phyloP scores from a whole-genome alignment of 495 filamentous ascomycete species.

The Melanomma pulvis-pyrius region DNA sequence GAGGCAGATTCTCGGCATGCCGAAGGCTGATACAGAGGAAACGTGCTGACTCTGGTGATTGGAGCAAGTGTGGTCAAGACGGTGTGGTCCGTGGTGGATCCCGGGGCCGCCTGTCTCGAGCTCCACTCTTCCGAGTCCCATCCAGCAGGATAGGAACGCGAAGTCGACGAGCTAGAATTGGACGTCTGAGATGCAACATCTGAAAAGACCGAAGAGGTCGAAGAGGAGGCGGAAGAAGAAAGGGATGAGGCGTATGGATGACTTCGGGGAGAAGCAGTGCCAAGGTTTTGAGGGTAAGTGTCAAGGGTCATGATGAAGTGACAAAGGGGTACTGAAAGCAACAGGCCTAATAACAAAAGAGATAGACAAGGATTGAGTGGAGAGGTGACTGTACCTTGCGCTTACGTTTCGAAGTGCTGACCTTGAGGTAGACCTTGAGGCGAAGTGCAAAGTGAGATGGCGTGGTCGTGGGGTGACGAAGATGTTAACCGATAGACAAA shows the following conservation, averaged over 20 bases:
- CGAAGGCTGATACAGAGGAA: conserved; percentile 32
- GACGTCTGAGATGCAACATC: conserved; percentile 60
- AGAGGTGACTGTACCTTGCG: conserved; percentile 26
- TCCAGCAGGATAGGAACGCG: conserved; percentile 7
- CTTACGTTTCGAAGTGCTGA: conserved; percentile 25
- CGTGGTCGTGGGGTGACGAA: conserved; percentile 40
- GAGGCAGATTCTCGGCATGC: conserved; percentile 26
- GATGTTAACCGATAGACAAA: conserved; percentile 39
- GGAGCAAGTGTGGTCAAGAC: conserved; percentile 23
- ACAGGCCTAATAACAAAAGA: conserved; percentile 6
- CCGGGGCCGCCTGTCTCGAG: not conserved
- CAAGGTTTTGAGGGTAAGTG: conserved; percentile 28
- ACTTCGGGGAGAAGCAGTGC: conserved; percentile 32
- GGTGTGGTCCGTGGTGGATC: conserved; percentile 2
- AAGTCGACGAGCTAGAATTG: conserved; percentile 31
- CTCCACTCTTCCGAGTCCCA: conserved; percentile 39
- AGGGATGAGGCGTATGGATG: conserved; percentile 67
- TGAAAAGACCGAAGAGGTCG: conserved; percentile 79
- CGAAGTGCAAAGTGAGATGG: conserved; percentile 19
- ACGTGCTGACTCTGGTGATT: conserved; percentile 33
- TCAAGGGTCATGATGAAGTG: conserved; percentile 35
- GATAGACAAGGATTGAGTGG: conserved; percentile 35
- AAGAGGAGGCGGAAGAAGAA: conserved; percentile 72
- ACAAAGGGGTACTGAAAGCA: conserved; percentile 13
- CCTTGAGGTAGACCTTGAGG: conserved; percentile 23